Evolutionary conservation across 75 land plant species (phyloP).

Genomic region (Pinus albicaulis): DNA sequence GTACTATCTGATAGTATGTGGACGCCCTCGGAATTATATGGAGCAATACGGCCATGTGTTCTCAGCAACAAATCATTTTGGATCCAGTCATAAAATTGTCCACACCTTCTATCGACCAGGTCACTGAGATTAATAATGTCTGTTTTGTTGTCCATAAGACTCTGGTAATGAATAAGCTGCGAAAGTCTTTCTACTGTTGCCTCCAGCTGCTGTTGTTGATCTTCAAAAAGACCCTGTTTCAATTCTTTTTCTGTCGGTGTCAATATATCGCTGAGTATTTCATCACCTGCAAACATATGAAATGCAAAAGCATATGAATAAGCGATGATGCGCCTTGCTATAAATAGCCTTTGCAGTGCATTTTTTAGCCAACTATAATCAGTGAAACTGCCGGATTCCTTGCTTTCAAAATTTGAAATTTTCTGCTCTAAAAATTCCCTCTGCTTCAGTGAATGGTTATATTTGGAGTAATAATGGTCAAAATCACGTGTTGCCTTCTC

Average conservation of each 20-base stretch:
- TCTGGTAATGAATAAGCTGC: no score
- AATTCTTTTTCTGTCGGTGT: conserved; percentile 23
- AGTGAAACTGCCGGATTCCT: conserved; percentile 31
- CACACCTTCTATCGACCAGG: no score
- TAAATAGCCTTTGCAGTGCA: conserved; percentile 67
- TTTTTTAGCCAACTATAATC: conserved; percentile 89
- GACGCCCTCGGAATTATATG: no score
- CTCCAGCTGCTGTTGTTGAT: conserved; percentile 47
- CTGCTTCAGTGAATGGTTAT: conserved; percentile 81
- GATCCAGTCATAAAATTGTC: no score
- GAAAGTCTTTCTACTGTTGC: conserved; percentile 34
- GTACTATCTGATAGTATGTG: no score
- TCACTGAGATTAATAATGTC: no score
- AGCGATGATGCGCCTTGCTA: conserved; percentile 77
- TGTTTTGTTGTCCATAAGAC: no score
- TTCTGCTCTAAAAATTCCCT: conserved; percentile 52
- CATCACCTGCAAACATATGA: conserved; percentile 62
- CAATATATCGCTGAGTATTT: background rate
- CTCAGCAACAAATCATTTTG: no score
- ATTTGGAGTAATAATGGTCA: conserved; percentile 80
- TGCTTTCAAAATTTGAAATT: conserved; percentile 57
- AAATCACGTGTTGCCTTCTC: conserved; percentile 71
- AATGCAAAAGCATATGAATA: conserved; percentile 90
- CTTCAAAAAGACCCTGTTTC: conserved; percentile 37
- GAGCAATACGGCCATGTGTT: no score